Evolutionary conservation across 768 basidiomycete genomes (phyloP).

Genomic region (Lactarius pseudohatsudake): DNA sequence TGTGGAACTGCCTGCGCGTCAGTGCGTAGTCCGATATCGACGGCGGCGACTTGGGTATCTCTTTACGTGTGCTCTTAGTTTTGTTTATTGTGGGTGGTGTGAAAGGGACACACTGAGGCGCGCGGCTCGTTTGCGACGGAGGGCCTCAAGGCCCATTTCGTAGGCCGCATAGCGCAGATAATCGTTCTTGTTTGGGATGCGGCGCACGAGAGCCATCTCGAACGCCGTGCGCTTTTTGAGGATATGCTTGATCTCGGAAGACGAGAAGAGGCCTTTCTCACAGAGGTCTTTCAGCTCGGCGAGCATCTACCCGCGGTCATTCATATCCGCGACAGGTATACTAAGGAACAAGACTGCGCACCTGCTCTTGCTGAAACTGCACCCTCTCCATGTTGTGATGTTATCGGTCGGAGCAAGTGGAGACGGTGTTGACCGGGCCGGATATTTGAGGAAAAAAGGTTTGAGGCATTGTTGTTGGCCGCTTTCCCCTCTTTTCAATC

Average conservation of each 20-base stretch:
- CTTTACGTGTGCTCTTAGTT: slow-evolving; percentile 12
- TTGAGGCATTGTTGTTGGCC: neutral
- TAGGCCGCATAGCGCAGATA: slow-evolving; percentile 90
- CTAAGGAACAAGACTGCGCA: slow-evolving; percentile 26
- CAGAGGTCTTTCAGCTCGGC: slow-evolving; percentile 91
- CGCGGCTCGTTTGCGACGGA: slow-evolving; percentile 72
- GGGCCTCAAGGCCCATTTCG: slow-evolving; percentile 83
- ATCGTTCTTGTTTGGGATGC: slow-evolving; percentile 82
- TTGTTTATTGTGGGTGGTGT: slow-evolving; percentile 15
- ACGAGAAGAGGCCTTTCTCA: slow-evolving; percentile 78
- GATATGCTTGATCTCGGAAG: slow-evolving; percentile 83
- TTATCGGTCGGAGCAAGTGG: neutral
- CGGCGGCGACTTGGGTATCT: slow-evolving; percentile 38
- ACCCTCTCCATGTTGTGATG: slow-evolving; percentile 79
- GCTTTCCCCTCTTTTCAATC: slow-evolving; percentile 4
- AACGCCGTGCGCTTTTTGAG: slow-evolving; percentile 81
- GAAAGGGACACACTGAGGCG: slow-evolving; percentile 58
- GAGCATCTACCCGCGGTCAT: slow-evolving; percentile 61
- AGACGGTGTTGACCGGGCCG: slow-evolving; percentile 13
- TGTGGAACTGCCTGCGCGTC: slow-evolving; percentile 80
- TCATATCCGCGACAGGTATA: neutral
- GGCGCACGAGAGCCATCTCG: slow-evolving; percentile 80
- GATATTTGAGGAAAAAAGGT: neutral
- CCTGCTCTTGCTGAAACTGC: slow-evolving; percentile 92
- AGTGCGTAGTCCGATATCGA: slow-evolving; percentile 85